Base-by-base conservation (phyloP, 148 eudicot genomes). In the Agrostemma githago region DNA sequence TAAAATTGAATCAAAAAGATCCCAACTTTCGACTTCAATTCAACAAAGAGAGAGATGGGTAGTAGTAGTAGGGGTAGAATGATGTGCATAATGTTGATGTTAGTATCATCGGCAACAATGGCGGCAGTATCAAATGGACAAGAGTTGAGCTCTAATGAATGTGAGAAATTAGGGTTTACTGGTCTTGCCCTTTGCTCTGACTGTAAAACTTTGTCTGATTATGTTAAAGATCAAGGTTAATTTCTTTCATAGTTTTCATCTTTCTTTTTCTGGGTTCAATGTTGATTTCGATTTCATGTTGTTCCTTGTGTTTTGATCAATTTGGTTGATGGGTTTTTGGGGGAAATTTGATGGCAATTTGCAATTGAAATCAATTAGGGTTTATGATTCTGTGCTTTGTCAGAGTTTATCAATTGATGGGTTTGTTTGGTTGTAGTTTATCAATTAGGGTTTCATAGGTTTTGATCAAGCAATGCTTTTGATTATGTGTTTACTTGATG, bases 181-280 rank as follows among this genome's bases (percentile, higher is more conserved):
- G 98, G 98, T 38, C 92, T 89, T 21, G 88, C 96, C 56, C 90
- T 92, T 41, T 92, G 98, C 76, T 92, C 98, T 43, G 96, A 92
- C 46, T 92, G 98, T 77, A 91, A 86, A 79, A 79, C 96, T 14
- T 84, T 92, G 58, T 74, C 90, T 17, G 98, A 92, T 14, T 92
- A 87, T 72, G 87, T 92, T 71, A 92, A 92, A 82, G 89, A 92
- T 71, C 87, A 89, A 86, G 98, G 98, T 92, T 59, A 12, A 76
- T 69, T 62, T 17, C 11, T 14, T 6, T 66, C 4, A n/a, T 8
- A 41, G 62, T 38, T 59, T 40, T 48, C 26, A 67, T 58, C 20
- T 59, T 40, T 48, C 26, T 61, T 58, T 51, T 10, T 51, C 72
- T 14, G 74, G 67, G 60, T 10, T 76, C 42, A 2, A 43, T 17